These are phyloP conservation scores for Pythium biforme DNA, from an alignment of 352 stramenopile species.

Conservation along the genomic window DNA sequence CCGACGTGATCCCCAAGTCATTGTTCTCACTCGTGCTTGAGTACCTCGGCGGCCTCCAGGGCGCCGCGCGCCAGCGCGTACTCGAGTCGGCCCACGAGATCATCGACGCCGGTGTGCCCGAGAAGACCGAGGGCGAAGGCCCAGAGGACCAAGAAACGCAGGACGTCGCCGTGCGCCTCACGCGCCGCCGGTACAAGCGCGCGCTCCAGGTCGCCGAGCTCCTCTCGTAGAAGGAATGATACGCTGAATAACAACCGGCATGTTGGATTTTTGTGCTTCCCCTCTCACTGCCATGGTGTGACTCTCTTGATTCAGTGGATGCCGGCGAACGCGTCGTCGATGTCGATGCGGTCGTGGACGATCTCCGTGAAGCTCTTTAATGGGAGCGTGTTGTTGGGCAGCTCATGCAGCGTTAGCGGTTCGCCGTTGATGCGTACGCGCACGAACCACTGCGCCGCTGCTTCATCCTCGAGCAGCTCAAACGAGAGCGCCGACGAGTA, in stretches of 20 bases:
- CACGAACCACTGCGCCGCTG: conserved; percentile 49
- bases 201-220: conserved; percentile 74
- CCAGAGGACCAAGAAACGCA: conserved; percentile 50
- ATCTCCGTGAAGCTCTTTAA: conserved; percentile 44
- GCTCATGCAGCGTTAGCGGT: conserved; percentile 30
- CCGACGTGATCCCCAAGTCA: conserved; percentile 76
- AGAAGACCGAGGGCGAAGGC: conserved; percentile 44
- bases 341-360: conserved; percentile 44
- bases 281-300: too few species aligned
- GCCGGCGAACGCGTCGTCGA: conserved; percentile 13
- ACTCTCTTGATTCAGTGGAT: conserved; percentile 9
- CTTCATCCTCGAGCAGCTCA: conserved; percentile 65
- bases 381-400: conserved; percentile 5
- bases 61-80: conserved; percentile 64
- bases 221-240: conserved; percentile 54
- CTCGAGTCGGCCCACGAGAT: conserved; percentile 67
- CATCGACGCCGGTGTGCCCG: conserved; percentile 58
- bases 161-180: conserved; percentile 54
- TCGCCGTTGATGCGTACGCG: conserved; percentile 52
- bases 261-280: too few species aligned
- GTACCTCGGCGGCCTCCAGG: conserved; percentile 72
- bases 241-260: too few species aligned
- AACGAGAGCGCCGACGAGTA: conserved; percentile 69
- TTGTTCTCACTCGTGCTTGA: conserved; percentile 75
- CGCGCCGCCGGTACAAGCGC: conserved; percentile 74